phyloP scores from a whole-genome alignment of 768 basidiomycete genomes.

The Hemileccinum rubropunctum region DNA sequence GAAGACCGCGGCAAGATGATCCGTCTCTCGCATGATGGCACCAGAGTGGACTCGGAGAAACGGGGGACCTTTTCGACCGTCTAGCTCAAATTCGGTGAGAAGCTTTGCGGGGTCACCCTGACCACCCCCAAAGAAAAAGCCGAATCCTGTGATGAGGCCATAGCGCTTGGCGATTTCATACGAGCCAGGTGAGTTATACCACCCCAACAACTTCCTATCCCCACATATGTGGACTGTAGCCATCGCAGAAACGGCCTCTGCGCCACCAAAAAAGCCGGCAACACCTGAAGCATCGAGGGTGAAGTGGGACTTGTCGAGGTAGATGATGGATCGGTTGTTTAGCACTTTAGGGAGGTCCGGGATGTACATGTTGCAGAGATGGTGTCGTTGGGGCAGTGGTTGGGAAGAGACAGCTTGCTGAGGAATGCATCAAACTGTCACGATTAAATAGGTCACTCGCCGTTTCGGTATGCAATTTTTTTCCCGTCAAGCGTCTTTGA shows the following conservation, averaged over 20 bases:
- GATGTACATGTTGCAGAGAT: slow-evolving; percentile 1
- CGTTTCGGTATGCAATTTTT: neutral
- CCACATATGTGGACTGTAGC: slow-evolving; percentile 29
- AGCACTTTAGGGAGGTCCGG: slow-evolving; percentile 1
- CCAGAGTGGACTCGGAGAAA: slow-evolving; percentile 10
- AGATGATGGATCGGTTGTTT: neutral
- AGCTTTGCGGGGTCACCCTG: slow-evolving; percentile 7
- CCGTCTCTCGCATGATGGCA: slow-evolving; percentile 2
- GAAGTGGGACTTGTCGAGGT: slow-evolving; percentile 13
- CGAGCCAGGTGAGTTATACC: slow-evolving; percentile 35
- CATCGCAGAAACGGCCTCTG: slow-evolving; percentile 34
- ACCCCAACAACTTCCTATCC: slow-evolving; percentile 28
- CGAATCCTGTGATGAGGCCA: slow-evolving; percentile 24
- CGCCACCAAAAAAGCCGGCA: slow-evolving; percentile 20
- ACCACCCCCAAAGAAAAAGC: slow-evolving; percentile 28
- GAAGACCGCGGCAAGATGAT: slow-evolving; percentile 8
- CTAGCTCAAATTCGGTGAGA: slow-evolving; percentile 7
- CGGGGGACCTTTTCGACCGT: slow-evolving; percentile 4
- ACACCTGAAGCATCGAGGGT: slow-evolving; percentile 25
- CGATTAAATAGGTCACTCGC: neutral
- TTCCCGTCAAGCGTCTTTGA: neutral
- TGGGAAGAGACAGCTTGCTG: neutral
- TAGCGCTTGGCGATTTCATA: slow-evolving; percentile 31
- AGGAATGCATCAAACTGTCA: neutral
- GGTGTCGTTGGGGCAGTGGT: neutral